These are phyloP conservation scores for Balakata baccata DNA, from an alignment of 345 rosid species.

Conservation along the genomic window DNA sequence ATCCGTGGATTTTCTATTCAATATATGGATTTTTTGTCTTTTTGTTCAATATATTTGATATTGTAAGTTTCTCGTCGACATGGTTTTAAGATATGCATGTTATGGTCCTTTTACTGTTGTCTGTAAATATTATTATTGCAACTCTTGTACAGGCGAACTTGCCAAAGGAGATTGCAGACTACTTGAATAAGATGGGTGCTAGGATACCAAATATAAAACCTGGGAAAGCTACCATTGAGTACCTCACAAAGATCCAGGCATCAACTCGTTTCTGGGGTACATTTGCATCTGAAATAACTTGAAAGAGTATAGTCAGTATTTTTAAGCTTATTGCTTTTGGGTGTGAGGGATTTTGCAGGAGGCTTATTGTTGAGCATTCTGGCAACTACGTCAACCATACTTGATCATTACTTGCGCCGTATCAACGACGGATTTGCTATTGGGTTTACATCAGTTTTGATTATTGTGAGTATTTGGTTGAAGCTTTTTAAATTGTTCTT, in stretches of 20 bases:
- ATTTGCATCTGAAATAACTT: constrained; percentile 3
- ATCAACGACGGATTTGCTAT: constrained; percentile 79
- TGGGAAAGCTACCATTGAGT: constrained; percentile 87
- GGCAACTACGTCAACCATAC: constrained; percentile 80
- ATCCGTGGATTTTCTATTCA: constrained; percentile 87
- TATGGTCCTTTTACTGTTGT: neutral
- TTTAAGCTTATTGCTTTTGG: constrained; percentile 14
- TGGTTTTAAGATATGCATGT: neutral
- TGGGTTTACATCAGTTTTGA: constrained; percentile 84
- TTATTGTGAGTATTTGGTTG: constrained; percentile 54
- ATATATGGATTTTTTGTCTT: constrained; percentile 85
- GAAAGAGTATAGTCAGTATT: neutral
- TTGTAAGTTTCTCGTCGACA: constrained; percentile 53
- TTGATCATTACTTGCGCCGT: constrained; percentile 74
- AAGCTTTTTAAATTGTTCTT: constrained; percentile 1
- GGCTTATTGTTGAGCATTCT: constrained; percentile 75
- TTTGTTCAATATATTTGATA: constrained; percentile 90
- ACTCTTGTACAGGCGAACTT: constrained; percentile 66
- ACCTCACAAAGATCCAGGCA: constrained; percentile 80
- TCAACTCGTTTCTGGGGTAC: constrained; percentile 98
- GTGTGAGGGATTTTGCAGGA: constrained; percentile 41
- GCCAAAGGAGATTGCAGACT: constrained; percentile 95
- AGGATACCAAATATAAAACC: constrained; percentile 91
- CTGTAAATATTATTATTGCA: neutral
- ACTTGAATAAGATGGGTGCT: constrained; percentile 97